Percentiles rank a stretch among this genome's conserved stretches.
These are phyloP conservation scores for Fraxinus velutina DNA, from an alignment of 305 asterid species.

Conservation along the genomic window DNA sequence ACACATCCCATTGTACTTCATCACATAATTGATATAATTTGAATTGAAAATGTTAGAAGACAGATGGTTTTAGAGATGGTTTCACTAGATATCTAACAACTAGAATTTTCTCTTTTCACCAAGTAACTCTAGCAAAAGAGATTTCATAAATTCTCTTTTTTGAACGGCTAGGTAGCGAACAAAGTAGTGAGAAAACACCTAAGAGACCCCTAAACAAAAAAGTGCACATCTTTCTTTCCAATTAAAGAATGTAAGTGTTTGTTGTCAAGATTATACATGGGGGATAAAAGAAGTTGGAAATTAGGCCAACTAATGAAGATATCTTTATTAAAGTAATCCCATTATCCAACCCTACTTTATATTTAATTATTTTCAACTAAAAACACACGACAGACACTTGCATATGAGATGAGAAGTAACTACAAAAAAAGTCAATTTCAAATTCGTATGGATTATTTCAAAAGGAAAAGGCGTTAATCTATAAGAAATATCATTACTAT, in stretches of 20 bases:
- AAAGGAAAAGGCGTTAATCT: neutral
- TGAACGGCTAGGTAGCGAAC: neutral
- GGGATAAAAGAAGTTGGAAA: neutral
- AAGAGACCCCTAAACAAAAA: neutral
- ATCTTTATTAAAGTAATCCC: conserved; percentile 2
- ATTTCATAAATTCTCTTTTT: neutral
- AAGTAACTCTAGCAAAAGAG: neutral
- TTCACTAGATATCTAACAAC: neutral
- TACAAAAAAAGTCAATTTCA: neutral
- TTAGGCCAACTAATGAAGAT: neutral
- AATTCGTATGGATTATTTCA: neutral
- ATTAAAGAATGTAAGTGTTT: neutral
- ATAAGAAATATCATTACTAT: neutral
- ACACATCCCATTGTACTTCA: neutral
- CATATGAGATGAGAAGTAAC: neutral
- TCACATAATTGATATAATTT: neutral
- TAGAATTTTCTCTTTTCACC: neutral
- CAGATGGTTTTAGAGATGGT: neutral
- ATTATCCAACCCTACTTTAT: neutral
- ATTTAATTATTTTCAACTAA: neutral
- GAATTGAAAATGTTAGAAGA: neutral
- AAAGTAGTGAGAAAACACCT: neutral
- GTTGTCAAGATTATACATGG: neutral
- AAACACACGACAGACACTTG: neutral
- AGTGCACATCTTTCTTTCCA: neutral